Evolutionary conservation across 169 alveolate species (phyloP), one percentile per base, ranked within the genome.

Genomic region (Plasmodium inui): DNA sequence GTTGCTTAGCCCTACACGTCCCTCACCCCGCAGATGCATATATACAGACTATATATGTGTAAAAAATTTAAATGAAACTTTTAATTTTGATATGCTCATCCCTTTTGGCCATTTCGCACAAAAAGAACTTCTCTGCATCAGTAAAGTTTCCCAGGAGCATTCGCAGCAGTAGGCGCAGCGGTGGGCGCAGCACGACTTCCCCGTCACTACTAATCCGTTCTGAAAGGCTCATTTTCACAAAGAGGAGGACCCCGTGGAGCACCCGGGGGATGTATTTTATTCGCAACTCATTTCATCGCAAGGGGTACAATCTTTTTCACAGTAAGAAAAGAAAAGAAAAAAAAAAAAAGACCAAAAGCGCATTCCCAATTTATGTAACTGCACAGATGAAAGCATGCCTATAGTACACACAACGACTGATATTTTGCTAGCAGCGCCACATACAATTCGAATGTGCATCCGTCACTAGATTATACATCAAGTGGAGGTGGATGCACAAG

Each of bases 11-110:
- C 76, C 34, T 46, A n/a, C 26, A 26, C 50, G 30, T 10, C 28
- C 50, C 50, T 50, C 32, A 19, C 19, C 72, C 26, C 22, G 55
- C 10, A 55, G 28, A 67, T 67, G 74, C 46, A 67, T 67, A 12
- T 84, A 84, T 44, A 73, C 19, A 50, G 61, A 12, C 30, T 86
- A 78, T 30, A 39, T 19, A 76, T 86, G 86, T 76, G 46, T 71
- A 37, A 88, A 61, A 32, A 79, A 61, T 39, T 26, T 88, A 88
- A 88, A 88, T 88, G 94, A 88, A 88, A 79, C 44, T 88, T 30
- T 88, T 79, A 26, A 79, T 22, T 61, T 88, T 55, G 19, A 57
- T 88, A 79, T 88, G 28, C 26, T 46, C 71, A 12, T 14, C 80
- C 28, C 84, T 88, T 79, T 78, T 88, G 53, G 22, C 78, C 19